Base-by-base conservation (phyloP, 164 flowering plant genomes). In the Chimonanthus salicifolius region DNA sequence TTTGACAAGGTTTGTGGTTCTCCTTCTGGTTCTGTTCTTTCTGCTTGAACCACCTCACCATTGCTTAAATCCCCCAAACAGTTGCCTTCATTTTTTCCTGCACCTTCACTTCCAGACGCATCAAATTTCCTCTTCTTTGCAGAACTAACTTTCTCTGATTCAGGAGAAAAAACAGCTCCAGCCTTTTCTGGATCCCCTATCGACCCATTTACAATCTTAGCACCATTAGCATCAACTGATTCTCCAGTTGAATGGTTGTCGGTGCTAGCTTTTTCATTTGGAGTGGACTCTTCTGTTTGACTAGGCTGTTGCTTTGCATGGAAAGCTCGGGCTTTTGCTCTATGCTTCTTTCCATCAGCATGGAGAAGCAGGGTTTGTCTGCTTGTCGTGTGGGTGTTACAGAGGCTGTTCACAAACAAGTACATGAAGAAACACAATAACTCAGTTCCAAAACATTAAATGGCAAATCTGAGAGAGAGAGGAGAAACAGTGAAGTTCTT, bases 331-430 rank as follows among this genome's bases (percentile, higher is more conserved):
- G 98, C 97, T 79, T 90, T 93, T 72, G 87, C 96, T 75, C 86
- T 83, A 83, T 95, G 99, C 75, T 93, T 95, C 82, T 92, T 95
- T 51, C 98, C 99, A 20, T 95, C 98, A 15, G 97, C 97, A 82
- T 95, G 99, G 64, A 85, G 85, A 68, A 93, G 89, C 76, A 95
- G 78, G 43, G 98, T 83, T 80, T 95, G 96, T 82, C 78, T 82
- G 75, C 98, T 90, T 9, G 98, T 93, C 65, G 94, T 90, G 6
- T 78, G 86, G 58, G 94, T 89, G 65, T 95, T 95, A 76, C 99
- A 95, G 10, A 95, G 88, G 80, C 99, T 95, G 90, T 70, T 65
- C 46, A 78, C 0, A 70, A 50, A 62, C 16, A 69, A 20, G 58
- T 47, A 48, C 49, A 64, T 43, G 1, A 33, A 18, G 62, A 70